Evolutionary conservation across 73 alveolate species (phyloP).

Genomic region (Tetrahymena elliotti): DNA sequence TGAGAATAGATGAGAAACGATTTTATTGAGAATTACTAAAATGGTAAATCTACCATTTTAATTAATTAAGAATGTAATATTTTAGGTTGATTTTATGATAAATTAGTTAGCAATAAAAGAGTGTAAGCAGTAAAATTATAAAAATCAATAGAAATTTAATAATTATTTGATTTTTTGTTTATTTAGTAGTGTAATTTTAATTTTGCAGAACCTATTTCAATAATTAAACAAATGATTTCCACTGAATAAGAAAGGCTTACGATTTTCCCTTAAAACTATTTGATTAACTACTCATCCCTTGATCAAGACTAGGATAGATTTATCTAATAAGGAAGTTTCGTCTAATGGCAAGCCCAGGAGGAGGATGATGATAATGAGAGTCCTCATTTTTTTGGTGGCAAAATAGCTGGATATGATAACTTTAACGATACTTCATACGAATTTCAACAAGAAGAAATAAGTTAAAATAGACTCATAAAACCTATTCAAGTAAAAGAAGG

Average conservation of each 20-base stretch:
- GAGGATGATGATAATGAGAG: not conserved
- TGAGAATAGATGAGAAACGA: no score
- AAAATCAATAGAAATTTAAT: not conserved
- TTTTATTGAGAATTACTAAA: no score
- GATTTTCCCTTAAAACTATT: not conserved
- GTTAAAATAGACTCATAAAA: not conserved
- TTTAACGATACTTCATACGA: not conserved
- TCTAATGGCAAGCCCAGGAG: not conserved
- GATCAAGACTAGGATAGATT: not conserved
- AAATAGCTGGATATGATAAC: not conserved
- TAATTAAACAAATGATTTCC: not conserved
- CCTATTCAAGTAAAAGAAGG: not conserved
- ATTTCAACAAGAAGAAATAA: not conserved
- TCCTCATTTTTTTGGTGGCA: not conserved
- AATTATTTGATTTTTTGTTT: not conserved
- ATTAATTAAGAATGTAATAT: not conserved
- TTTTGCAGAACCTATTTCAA: not conserved
- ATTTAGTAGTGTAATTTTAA: not conserved
- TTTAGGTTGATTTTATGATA: not conserved
- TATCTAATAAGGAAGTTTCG: not conserved
- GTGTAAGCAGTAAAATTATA: not conserved
- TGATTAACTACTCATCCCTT: not conserved
- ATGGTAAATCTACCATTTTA: no score
- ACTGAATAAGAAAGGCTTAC: not conserved
- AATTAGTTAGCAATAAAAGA: not conserved